A percentile compares a stretch with the other conserved stretches of the same genome.
Conservation (phyloP, 306 rosid genomes). For the Cyclanthera cordifolia region DNA sequence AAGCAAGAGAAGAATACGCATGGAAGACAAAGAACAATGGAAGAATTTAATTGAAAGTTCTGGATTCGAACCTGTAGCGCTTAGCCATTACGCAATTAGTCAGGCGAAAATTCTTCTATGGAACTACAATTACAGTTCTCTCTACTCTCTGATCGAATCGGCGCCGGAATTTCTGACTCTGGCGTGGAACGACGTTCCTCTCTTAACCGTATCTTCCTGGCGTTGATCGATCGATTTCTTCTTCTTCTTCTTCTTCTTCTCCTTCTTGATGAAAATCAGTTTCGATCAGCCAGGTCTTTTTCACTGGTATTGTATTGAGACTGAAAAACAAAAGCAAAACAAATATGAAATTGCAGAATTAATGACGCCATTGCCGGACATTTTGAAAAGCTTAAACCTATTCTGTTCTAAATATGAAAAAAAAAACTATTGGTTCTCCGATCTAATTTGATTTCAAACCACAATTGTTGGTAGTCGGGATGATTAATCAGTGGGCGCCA, state of each 20-base stretch:
- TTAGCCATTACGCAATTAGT: slow-evolving; percentile 83
- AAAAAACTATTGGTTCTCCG: too few species aligned
- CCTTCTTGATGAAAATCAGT: not conserved
- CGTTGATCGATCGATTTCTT: slow-evolving; percentile 29
- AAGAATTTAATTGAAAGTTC: slow-evolving; percentile 52
- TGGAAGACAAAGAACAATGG: slow-evolving; percentile 83
- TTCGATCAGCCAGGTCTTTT: slow-evolving; percentile 7
- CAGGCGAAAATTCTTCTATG: slow-evolving; percentile 78
- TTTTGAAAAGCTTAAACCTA: slow-evolving; percentile 2
- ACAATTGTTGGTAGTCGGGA: not conserved
- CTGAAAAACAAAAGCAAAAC: not conserved
- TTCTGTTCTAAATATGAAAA: not conserved
- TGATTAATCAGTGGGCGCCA: not conserved
- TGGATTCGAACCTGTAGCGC: slow-evolving; percentile 55
- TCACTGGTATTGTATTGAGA: not conserved
- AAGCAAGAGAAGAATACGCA: slow-evolving; percentile 36
- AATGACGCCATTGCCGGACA: not conserved
- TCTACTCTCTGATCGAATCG: slow-evolving; percentile 54
- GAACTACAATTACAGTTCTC: slow-evolving; percentile 57
- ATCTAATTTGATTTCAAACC: not conserved
- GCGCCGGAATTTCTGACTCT: slow-evolving; percentile 71
- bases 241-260: not conserved
- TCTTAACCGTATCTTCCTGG: slow-evolving; percentile 86
- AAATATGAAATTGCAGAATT: not conserved
- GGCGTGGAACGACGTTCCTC: slow-evolving; percentile 81